Percentiles rank a stretch among this genome's conserved stretches.
phyloP scores from a whole-genome alignment of 257 asterid genomes.

The Linderniella brevidens region DNA sequence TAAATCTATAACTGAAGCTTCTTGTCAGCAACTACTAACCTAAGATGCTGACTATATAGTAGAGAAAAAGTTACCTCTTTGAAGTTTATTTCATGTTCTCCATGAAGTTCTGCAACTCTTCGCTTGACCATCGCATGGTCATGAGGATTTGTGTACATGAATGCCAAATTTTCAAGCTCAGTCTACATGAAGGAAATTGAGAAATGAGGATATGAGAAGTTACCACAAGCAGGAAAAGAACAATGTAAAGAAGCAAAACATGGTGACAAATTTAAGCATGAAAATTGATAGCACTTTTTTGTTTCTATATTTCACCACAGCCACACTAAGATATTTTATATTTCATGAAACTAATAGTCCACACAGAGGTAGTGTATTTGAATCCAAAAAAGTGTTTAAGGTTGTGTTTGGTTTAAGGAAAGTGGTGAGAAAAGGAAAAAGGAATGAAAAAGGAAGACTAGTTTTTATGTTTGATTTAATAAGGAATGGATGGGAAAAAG shows the following conservation, averaged over 20 bases:
- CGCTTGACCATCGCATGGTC: constrained; percentile 57
- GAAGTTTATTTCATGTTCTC: constrained; percentile 74
- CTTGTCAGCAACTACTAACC: background rate
- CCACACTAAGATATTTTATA: too few relatives aligned
- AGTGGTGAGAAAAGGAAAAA: too few relatives aligned
- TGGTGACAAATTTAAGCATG: constrained; percentile 4
- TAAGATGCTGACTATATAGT: background rate
- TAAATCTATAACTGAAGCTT: background rate
- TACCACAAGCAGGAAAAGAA: constrained; percentile 2
- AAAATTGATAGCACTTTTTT: background rate
- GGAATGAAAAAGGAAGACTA: too few relatives aligned
- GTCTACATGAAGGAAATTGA: constrained; percentile 38
- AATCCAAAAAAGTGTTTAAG: too few relatives aligned
- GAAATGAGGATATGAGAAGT: background rate
- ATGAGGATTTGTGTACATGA: constrained; percentile 79
- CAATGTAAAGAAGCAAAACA: too few relatives aligned
- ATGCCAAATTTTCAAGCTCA: constrained; percentile 79
- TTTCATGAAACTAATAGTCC: too few relatives aligned
- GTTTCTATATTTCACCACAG: too few relatives aligned
- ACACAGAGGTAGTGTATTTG: too few relatives aligned
- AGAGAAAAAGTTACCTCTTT: constrained; percentile 38
- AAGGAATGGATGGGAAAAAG: too few relatives aligned
- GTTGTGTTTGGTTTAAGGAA: too few relatives aligned
- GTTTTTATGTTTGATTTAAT: too few relatives aligned
- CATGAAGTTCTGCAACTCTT: constrained; percentile 61